Conservation (phyloP, 1,284 basidiomycete genomes). For the Fistulina hepatica region DNA sequence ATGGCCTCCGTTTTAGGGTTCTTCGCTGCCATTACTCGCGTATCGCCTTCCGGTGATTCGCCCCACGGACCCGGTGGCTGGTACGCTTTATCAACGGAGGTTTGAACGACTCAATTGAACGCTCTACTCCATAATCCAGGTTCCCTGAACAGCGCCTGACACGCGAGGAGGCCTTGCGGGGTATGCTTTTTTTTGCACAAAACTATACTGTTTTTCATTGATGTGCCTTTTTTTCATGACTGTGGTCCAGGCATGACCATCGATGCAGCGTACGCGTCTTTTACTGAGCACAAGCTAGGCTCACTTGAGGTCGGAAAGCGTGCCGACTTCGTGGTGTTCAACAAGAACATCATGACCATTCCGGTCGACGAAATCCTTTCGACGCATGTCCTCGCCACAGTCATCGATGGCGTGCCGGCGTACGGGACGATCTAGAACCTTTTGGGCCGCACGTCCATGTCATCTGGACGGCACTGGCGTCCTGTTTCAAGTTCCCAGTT, state of each 20-base stretch:
- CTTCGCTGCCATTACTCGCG: slow-evolving; percentile 75
- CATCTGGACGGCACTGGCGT: too few relatives aligned
- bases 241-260: slow-evolving; percentile 38
- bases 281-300: slow-evolving; percentile 62
- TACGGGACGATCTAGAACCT: slow-evolving; percentile 39
- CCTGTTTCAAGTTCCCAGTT: slow-evolving; percentile 11
- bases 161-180: slow-evolving; percentile 61
- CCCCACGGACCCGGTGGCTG: slow-evolving; percentile 79
- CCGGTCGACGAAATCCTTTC: slow-evolving; percentile 48
- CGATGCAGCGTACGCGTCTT: slow-evolving; percentile 79
- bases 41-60: slow-evolving; percentile 61
- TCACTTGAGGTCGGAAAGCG: slow-evolving; percentile 68
- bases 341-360: slow-evolving; percentile 72
- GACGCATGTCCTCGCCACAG: slow-evolving; percentile 66
- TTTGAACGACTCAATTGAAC: too few relatives aligned
- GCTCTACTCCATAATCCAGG: slow-evolving; percentile 35
- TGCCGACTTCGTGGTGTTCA: slow-evolving; percentile 77
- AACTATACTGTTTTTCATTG: too few relatives aligned
- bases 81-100: slow-evolving; percentile 34
- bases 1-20: slow-evolving; percentile 47
- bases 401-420: slow-evolving; percentile 65
- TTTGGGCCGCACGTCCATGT: slow-evolving; percentile 1
- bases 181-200: too few relatives aligned
- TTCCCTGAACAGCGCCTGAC: slow-evolving; percentile 73
- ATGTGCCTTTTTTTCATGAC: not conserved